phyloP scores from a whole-genome alignment of 148 eudicot species.

The Rhododendron henanense region DNA sequence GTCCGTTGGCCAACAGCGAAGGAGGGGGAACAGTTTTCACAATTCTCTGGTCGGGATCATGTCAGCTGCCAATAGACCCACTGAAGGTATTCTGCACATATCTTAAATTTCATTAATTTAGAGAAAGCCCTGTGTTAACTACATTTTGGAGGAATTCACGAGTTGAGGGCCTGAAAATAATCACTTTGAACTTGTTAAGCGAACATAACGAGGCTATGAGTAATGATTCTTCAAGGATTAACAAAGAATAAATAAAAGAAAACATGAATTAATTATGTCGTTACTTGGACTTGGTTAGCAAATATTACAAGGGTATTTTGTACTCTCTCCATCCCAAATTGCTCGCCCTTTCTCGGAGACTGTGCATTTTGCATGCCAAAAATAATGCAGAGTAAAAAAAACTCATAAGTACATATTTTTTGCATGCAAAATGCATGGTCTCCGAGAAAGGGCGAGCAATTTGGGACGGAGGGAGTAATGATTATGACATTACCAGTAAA shows the following conservation, averaged over 20 bases:
- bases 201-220: neutral
- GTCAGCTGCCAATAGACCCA: conserved; percentile 37
- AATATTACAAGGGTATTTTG: neutral
- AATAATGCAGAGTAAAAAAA: too few relatives aligned
- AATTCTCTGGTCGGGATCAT: conserved; percentile 72
- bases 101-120: conserved; percentile 1
- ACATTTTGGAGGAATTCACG: neutral
- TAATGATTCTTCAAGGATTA: neutral
- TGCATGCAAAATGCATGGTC: too few relatives aligned
- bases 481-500: neutral
- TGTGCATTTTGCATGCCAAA: too few relatives aligned
- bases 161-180: neutral
- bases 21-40: conserved; percentile 35
- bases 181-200: neutral
- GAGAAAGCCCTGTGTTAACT: neutral
- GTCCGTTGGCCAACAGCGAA: conserved; percentile 24
- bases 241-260: neutral
- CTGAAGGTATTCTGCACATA: conserved; percentile 33
- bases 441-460: too few relatives aligned
- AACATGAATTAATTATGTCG: neutral
- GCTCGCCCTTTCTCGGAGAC: too few relatives aligned
- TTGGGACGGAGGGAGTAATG: neutral
- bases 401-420: too few relatives aligned
- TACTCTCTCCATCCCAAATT: too few relatives aligned
- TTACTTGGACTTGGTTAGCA: neutral